Evolutionary conservation across 371 early-diverging fungal genomes (phyloP), one percentile per base, ranked within the genome.

Genomic region (Batkoa obscura): DNA sequence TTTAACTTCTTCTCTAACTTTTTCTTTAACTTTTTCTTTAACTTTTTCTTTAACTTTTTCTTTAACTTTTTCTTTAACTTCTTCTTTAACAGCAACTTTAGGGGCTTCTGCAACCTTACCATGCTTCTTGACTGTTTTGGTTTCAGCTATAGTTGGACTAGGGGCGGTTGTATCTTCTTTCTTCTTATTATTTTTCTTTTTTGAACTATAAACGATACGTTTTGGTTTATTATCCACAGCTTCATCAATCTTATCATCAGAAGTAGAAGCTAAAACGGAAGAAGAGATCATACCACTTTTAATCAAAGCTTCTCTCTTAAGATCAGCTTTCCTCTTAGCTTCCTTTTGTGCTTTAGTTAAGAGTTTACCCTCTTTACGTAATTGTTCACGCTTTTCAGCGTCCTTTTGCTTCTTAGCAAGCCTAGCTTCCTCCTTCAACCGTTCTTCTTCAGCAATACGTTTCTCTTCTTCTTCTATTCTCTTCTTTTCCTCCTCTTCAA

Each of bases 321-420:
- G 69, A 55, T 83, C 74, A 47, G 80, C 84, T 50, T 69, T 71
- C 15, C 78, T 78, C 62, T 87, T 79, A 38, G 84, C 88, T 60
- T 83, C 84, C 70, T 86, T 90, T 68, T 97, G 88, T n/a, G 88
- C 79, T 65, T 89, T 88, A 41, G 93, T 89, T 64, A 93, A 68
- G 36, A 89, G 76, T 64, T 92, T 91, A 50, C 97, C 96, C 53
- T 87, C 82, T 65, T 84, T 89, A 52, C 81, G 81, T 45, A 91
- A 78, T 67, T 92, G 88, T 57, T 95, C 97, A 41, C 78, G 76
- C 68, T 84, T 86, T 38, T 73, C 72, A 78, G 79, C 74, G 50
- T 82, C 80, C 60, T 76, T 78, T 63, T 89, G 82, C 67, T 84
- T 83, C 59, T 81, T 83, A 62, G 66, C 68, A 36, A 62, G 72